Evolutionary conservation across 2,329 filamentous ascomycete genomes (phyloP).

Genomic region (Myriosclerotinia duriaeana): DNA sequence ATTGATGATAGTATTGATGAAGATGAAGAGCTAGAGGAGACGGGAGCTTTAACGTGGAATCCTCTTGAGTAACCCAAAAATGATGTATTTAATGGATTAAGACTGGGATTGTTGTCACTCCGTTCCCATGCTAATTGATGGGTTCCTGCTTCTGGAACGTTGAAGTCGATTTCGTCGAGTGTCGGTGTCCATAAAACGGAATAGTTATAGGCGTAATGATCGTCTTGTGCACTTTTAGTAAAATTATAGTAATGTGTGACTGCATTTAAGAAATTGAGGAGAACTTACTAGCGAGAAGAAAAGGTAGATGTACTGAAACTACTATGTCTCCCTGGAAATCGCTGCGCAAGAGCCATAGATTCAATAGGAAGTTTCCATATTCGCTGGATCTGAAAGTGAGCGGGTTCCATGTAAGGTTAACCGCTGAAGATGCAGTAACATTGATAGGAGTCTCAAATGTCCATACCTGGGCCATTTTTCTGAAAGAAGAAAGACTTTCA

Average conservation of each 20-base stretch:
- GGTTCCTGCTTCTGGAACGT: not conserved
- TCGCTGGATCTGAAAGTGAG: not conserved
- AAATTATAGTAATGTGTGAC: not conserved
- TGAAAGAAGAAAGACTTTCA: too few species aligned
- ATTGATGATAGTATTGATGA: too few species aligned
- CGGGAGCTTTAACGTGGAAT: not conserved
- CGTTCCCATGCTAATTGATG: slow-evolving; percentile 11
- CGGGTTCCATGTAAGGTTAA: slow-evolving; percentile 4
- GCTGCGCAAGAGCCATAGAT: slow-evolving; percentile 11
- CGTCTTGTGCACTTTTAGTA: not conserved
- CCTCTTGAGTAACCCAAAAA: not conserved
- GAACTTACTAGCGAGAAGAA: slow-evolving; percentile 9
- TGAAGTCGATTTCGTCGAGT: slow-evolving; percentile 5
- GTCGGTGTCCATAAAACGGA: slow-evolving; percentile 4
- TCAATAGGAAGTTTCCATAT: slow-evolving; percentile 9
- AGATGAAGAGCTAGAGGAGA: not conserved
- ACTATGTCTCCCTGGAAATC: not conserved
- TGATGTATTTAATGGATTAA: not conserved
- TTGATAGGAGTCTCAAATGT: slow-evolving; percentile 5
- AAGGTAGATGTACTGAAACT: not conserved
- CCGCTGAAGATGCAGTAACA: not conserved
- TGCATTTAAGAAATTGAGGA: not conserved
- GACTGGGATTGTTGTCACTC: not conserved
- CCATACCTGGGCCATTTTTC: slow-evolving; percentile 2
- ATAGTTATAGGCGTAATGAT: slow-evolving; percentile 1